phyloP scores from a whole-genome alignment of 225 moss, liverwort and hornwort genomes.

The Asterella californica region DNA sequence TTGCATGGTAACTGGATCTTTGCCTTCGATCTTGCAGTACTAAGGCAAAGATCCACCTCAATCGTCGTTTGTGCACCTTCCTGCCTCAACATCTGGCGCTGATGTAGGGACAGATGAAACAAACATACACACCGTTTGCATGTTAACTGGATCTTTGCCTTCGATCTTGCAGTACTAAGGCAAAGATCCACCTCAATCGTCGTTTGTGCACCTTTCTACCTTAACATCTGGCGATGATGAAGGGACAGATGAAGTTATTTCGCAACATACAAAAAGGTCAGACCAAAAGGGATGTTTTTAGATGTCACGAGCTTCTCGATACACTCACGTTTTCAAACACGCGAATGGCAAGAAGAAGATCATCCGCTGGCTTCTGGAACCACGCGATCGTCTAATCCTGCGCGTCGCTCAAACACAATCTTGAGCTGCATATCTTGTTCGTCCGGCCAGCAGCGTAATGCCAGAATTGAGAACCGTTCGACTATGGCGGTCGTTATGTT shows the following conservation, averaged over 20 bases:
- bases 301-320: neutral
- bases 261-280: neutral
- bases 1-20: neutral
- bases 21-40: too few species aligned
- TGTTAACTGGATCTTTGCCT: neutral
- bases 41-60: neutral
- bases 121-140: constrained; percentile 1
- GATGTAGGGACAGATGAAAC: neutral
- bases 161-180: neutral
- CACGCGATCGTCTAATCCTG: neutral
- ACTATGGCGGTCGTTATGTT: neutral
- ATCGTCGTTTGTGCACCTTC: neutral
- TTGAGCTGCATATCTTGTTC: neutral
- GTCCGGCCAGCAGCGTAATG: neutral
- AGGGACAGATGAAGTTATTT: neutral
- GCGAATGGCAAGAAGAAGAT: neutral
- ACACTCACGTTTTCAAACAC: neutral
- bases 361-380: neutral
- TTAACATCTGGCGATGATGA: neutral
- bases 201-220: neutral
- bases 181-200: neutral
- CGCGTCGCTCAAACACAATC: neutral
- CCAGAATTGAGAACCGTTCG: neutral
- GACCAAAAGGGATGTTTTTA: neutral
- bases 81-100: neutral